Evolutionary conservation across 192 early-diverging fungal species (phyloP), one percentile per base, ranked within the genome.

Genomic region (Linnemannia schmuckeri): DNA sequence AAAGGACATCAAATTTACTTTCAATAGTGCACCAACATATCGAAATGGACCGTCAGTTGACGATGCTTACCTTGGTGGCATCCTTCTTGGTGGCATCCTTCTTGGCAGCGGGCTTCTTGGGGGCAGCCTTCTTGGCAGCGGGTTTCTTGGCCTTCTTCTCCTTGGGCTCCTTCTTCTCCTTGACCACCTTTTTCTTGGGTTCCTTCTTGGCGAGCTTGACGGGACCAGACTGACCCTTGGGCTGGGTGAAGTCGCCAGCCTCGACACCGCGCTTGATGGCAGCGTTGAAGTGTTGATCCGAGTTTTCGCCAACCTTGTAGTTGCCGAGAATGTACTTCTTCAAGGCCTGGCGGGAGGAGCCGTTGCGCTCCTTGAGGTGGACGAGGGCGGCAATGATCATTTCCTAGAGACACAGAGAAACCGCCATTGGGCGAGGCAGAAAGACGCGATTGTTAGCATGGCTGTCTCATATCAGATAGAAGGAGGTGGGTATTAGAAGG

Each of bases 301-400:
- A 89, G 49, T 84, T 90, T 6, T 91, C 89, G 69, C 89, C 88
- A n/a, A 96, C 91, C 87, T 92, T 89, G 90, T 90, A 95, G 92
- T 96, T 96, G 69, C 93, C 92, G 57, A 84, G 47, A 74, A 96
- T 94, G 82, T 95, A 96, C 85, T 96, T 96, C 78, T 96, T 96
- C 88, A 96, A 94, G 38, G 93, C 92, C 71, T 92, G 94, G 70
- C 95, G 93, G 30, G 93, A 93, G 38, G 92, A 93, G 52, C 95
- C 95, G 72, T 90, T 94, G 82, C 95, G 92, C 69, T 95, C 95
- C 88, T 94, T 93, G 83, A 93, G 90, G 78, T 88, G 78, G 57
- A 91, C 70, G 57, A 93, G 91, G 61, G 92, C 92, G 78, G 90
- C 90, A 68, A 82, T 79, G 70, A 88, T 83, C 87, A 88, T 88